Evolutionary conservation across 2,329 filamentous ascomycete genomes (phyloP), one percentile per base, ranked within the genome.

Genomic region (Gaeumannomyces sp.): DNA sequence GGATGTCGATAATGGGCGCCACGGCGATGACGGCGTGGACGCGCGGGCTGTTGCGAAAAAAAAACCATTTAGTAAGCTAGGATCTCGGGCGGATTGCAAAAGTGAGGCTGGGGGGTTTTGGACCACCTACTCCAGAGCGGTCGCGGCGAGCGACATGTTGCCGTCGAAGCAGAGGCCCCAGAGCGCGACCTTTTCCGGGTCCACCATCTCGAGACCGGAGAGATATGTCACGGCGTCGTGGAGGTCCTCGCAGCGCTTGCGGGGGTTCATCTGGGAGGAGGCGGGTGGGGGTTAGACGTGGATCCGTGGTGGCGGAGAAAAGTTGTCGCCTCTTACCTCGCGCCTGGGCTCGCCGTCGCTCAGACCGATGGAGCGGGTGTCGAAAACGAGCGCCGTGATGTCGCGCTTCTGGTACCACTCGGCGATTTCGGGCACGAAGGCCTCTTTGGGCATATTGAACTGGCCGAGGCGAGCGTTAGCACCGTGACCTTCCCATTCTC

Each of bases 191-290:
- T 28, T 28, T 22, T 35, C 25, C 25, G 61, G 61, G 61, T 56
- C 38, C 13, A 62, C 61, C n/a, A 28, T 50, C 38, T 35, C 35
- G n/a, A 31, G 61, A 1, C 33, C 61, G n/a, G 45, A 50, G 1
- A 62, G 25, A 13, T 28, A 62, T 5, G 61, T 62, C 4, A 62
- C 61, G 38, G 61, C 61, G 45, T 62, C 61, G 38, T 62, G 31
- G 38, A 50, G 53, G 45, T 62, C 61, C n/a, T 29, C 38, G 7
- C 29, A 50, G 13, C 53, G 61, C 33, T 38, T 45, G 33, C 38
- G 29, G 27, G 61, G 61, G 61, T 62, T 38, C n/a, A 50, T 62
- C 53, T 57, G 33, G 33, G 11, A 35, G 33, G 3, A 14, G 33
- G 14, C 33, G 10, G 11, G 33, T 13, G 33, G 33, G 33, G 10